Evolutionary conservation across 2,329 filamentous ascomycete species (phyloP), one percentile per base, ranked within the genome.

Genomic region (Domatiomyces globalis): DNA sequence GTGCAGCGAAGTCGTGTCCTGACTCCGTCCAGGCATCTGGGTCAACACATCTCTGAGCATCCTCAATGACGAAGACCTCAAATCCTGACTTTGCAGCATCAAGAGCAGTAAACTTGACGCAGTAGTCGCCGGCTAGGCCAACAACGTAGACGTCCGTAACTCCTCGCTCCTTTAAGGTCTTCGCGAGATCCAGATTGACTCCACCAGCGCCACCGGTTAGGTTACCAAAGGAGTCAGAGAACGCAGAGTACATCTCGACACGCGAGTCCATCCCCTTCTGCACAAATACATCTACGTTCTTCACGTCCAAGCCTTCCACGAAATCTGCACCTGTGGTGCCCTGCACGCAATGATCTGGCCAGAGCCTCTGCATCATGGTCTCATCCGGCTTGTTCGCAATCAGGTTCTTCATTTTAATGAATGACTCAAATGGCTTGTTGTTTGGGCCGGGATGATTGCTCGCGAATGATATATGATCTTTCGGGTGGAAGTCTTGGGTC

Each of bases 171-270:
- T 66, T 73, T 59, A 98, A 66, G 46, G 72, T 63, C 1, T 63
- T 69, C 1, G 74, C 76, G 22, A 96, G 71, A 12, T 81, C 81
- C 61, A 78, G 82, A 61, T 69, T 67, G 42, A 69, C 70, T 27
- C 58, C 58, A 15, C 62, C 63, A 47, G 62, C 59, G 12, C 59
- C 59, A 49, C 64, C 62, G 55, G 69, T 66, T 48, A 61, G 54
- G 51, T 74, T 73, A 42, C 68, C 68, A 61, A 95, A 90, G 0
- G 86, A 85, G 63, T 89, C 85, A 54, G 83, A 83, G 62, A 98
- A 96, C 0, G 84, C 88, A 55, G 84, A 90, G 69, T 95, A 96
- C 85, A 95, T 95, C 68, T 98, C 92, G 1, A 95, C 78, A 45
- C 77, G 72, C 45, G 73, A 65, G 63, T 87, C 76, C 63, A 74